Evolutionary conservation across 1,139 yeast species (phyloP).

Genomic region (Zygotorulaspora mrakii): DNA sequence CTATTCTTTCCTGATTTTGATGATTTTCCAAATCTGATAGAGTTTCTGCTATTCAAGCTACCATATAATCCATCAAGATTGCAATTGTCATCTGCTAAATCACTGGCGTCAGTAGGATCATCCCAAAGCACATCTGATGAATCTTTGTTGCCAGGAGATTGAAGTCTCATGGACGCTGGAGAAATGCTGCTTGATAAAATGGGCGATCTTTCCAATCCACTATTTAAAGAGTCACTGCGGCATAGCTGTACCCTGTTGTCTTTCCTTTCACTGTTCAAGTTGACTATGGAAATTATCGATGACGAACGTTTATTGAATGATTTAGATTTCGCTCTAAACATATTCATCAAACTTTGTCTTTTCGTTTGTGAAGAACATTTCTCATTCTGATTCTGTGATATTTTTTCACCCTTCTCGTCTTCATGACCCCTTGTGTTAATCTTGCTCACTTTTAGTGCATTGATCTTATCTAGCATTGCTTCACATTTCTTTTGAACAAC

Average conservation of each 20-base stretch:
- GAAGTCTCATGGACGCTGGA: background rate
- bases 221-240: slow-evolving; percentile 10
- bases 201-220: slow-evolving; percentile 12
- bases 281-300: slow-evolving; percentile 12
- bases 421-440: slow-evolving; percentile 7
- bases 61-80: background rate
- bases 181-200: slow-evolving; percentile 4
- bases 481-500: slow-evolving; percentile 17
- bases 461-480: slow-evolving; percentile 15
- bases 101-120: background rate
- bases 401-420: background rate
- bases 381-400: background rate
- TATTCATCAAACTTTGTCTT: slow-evolving; percentile 4
- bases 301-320: slow-evolving; percentile 9
- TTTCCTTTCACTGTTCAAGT: slow-evolving; percentile 6
- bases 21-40: slow-evolving; percentile 13
- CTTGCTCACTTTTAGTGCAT: slow-evolving; percentile 11
- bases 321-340: slow-evolving; percentile 6
- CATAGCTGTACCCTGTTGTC: slow-evolving; percentile 5
- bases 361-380: background rate
- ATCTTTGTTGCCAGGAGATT: background rate
- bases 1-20: slow-evolving; percentile 18
- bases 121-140: background rate
- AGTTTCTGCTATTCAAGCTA: background rate
- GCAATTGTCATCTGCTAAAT: background rate